Conservation (phyloP, 2,329 filamentous ascomycete species). For the Trichoderma simmonsii region DNA sequence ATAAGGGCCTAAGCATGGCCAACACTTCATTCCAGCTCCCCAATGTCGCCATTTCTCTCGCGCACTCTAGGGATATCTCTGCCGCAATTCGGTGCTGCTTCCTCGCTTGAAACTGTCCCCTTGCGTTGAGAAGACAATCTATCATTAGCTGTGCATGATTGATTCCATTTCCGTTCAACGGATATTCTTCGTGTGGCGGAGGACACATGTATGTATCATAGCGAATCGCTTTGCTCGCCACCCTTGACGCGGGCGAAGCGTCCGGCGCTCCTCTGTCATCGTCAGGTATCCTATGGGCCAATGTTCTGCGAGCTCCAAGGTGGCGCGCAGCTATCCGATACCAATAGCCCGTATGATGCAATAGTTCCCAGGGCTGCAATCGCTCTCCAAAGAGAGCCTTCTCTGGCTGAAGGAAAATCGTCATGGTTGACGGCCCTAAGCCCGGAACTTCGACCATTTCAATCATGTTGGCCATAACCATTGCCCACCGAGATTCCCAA, state of each 20-base stretch:
- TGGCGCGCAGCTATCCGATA: slow-evolving; percentile 60
- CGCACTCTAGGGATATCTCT: slow-evolving; percentile 56
- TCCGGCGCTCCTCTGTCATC: slow-evolving; percentile 54
- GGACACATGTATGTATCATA: slow-evolving; percentile 68
- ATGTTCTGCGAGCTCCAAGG: slow-evolving; percentile 47
- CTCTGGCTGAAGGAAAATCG: slow-evolving; percentile 55
- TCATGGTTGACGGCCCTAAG: slow-evolving; percentile 42
- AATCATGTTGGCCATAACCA: slow-evolving; percentile 59
- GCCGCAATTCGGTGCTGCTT: slow-evolving; percentile 52
- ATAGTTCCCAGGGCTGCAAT: slow-evolving; percentile 59
- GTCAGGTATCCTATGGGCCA: slow-evolving; percentile 57
- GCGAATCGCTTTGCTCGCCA: slow-evolving; percentile 48
- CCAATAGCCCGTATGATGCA: slow-evolving; percentile 68
- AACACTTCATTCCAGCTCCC: slow-evolving; percentile 54
- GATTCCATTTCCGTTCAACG: slow-evolving; percentile 48
- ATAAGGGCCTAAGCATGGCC: slow-evolving; percentile 53
- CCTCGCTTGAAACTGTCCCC: slow-evolving; percentile 51
- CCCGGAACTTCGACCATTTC: slow-evolving; percentile 52
- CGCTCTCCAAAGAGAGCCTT: slow-evolving; percentile 57
- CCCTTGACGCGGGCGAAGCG: slow-evolving; percentile 43
- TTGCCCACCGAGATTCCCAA: slow-evolving; percentile 77
- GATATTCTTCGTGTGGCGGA: slow-evolving; percentile 58
- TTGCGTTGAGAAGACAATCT: slow-evolving; percentile 49
- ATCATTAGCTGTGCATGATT: slow-evolving; percentile 57
- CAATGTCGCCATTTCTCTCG: slow-evolving; percentile 51